phyloP scores from a whole-genome alignment of 306 rosid genomes.

The Medicago arabica region DNA sequence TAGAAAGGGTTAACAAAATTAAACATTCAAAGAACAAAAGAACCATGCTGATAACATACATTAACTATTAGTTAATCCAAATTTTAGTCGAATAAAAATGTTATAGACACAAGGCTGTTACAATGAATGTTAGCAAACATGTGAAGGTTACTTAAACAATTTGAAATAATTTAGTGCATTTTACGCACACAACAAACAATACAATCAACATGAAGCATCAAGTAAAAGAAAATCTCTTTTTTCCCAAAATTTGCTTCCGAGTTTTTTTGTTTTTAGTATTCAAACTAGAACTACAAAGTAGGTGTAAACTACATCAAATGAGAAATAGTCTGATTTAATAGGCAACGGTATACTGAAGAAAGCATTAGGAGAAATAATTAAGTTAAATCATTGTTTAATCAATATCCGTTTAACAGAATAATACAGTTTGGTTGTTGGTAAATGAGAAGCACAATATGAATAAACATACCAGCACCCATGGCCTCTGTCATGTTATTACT shows the following conservation, averaged over 20 bases:
- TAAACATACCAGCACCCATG: slow-evolving; percentile 94
- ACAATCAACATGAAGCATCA: no score
- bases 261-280: no score
- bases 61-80: slow-evolving; percentile 31
- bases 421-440: slow-evolving; percentile 10
- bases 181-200: no score
- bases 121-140: slow-evolving; percentile 26
- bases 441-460: slow-evolving; percentile 24
- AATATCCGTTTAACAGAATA: background rate
- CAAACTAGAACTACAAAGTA: no score
- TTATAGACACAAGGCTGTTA: slow-evolving; percentile 17
- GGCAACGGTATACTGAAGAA: background rate
- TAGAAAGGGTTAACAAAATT: slow-evolving; percentile 40
- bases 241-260: no score
- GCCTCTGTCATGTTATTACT: slow-evolving; percentile 88
- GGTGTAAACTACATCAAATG: no score
- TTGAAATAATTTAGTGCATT: no score
- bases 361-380: slow-evolving; percentile 21
- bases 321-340: slow-evolving; percentile 11
- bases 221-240: no score
- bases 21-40: slow-evolving; percentile 21
- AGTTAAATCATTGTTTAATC: slow-evolving; percentile 8
- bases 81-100: slow-evolving; percentile 15
- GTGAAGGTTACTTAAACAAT: no score
- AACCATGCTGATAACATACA: slow-evolving; percentile 4